phyloP scores from a whole-genome alignment of 2,329 filamentous ascomycete species.

The Talaromyces sp. region DNA sequence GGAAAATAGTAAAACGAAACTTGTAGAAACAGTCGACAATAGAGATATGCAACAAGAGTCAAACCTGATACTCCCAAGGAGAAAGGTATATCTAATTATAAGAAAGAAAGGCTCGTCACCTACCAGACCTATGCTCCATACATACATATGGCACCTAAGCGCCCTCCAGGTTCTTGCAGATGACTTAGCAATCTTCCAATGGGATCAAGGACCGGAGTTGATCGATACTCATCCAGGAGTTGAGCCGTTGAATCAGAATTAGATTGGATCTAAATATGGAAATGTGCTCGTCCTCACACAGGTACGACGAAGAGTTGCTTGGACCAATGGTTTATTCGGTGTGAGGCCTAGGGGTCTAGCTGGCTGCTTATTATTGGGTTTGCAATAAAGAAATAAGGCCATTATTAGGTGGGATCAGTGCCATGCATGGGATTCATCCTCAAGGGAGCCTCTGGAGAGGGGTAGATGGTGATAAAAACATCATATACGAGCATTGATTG shows the following conservation, averaged over 20 bases:
- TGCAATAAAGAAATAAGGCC: background rate
- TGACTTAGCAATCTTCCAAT: background rate
- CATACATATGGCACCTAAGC: background rate
- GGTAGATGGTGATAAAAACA: background rate
- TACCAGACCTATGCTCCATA: background rate
- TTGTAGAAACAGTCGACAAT: background rate
- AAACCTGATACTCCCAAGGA: conserved; percentile 3
- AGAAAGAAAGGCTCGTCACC: background rate
- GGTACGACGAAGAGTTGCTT: background rate
- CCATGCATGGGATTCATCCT: background rate
- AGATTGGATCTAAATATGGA: conserved; percentile 2
- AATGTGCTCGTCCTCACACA: background rate
- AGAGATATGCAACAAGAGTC: background rate
- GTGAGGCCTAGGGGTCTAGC: background rate
- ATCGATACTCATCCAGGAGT: background rate
- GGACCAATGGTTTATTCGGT: conserved; percentile 1
- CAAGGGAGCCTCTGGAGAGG: background rate
- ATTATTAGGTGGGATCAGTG: background rate
- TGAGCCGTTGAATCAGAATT: background rate
- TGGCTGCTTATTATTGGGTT: background rate
- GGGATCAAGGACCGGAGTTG: background rate
- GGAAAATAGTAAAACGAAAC: background rate
- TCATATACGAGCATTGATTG: background rate
- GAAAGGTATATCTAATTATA: conserved; percentile 13
- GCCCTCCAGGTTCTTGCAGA: background rate